These are phyloP conservation scores for Xerocomellus chrysenteron DNA, from an alignment of 768 basidiomycete genomes.

Conservation along the genomic window DNA sequence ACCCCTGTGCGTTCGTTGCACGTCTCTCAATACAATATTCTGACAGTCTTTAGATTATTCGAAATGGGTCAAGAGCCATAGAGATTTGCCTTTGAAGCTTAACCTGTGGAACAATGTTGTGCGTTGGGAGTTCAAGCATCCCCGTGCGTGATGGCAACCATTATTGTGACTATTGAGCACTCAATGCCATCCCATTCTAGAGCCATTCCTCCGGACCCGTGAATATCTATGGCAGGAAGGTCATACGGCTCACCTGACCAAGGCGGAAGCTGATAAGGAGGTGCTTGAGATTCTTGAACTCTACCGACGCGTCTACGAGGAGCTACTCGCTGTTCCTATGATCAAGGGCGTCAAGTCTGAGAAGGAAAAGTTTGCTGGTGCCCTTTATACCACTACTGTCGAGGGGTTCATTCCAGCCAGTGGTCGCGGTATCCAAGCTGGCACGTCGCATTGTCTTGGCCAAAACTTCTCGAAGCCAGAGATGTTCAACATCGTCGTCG, in stretches of 20 bases:
- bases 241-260: constrained; percentile 91
- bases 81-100: constrained; percentile 93
- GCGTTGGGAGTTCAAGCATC: constrained; percentile 99
- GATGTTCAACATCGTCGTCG: constrained; percentile 98
- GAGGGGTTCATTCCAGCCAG: constrained; percentile 98
- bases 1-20: constrained; percentile 72
- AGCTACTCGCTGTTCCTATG: constrained; percentile 96
- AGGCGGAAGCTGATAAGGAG: constrained; percentile 87
- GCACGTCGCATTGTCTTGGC: constrained; percentile 96
- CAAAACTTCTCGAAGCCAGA: constrained; percentile 96
- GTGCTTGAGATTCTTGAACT: constrained; percentile 93
- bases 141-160: constrained; percentile 55
- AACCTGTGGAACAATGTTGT: constrained; percentile 99
- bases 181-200: constrained; percentile 40
- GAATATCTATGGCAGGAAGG: constrained; percentile 99
- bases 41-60: constrained; percentile 70
- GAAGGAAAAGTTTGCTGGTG: constrained; percentile 99
- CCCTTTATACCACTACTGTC: constrained; percentile 95
- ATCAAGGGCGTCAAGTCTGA: constrained; percentile 96
- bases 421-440: constrained; percentile 96
- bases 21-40: neutral
- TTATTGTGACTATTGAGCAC: neutral
- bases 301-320: constrained; percentile 94
- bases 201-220: constrained; percentile 98
- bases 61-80: constrained; percentile 97